Base-by-base conservation (phyloP, 257 asterid genomes). In the Solanum rostratum region DNA sequence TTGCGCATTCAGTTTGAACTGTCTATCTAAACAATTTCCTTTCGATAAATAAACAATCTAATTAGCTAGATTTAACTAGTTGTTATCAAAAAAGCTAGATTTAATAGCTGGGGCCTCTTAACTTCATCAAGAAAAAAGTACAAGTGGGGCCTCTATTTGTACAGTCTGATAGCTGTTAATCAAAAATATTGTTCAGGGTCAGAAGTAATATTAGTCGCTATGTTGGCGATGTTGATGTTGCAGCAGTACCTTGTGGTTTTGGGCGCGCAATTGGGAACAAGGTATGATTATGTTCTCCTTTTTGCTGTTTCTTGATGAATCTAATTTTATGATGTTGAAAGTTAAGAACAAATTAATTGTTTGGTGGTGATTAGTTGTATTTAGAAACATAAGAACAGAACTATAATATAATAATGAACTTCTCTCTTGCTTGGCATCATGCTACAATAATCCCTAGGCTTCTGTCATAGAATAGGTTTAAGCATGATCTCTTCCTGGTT, bases 251-350 rank as follows among this genome's bases (percentile, higher is more conserved):
- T 71, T 96, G 99, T 92, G 99, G 99, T 84, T 89, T 89, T 79
- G 99, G 99, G 53, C 97, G 98, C 85, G 98, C 99, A 14, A 92
- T 96, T 85, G 99, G 99, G 65, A 96, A 96, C 88, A 96, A 96
- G 95, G 99, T 95, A 89, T 50, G 81, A 45, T 45, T 9, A 39
- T 59, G 59, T 86, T 79, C 84, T 81, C 84, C 65, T n/a, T 50
- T 53, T 65, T 37, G 4, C 29, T 65, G 57, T 68, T 69, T 69
- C 39, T 63, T 80, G 69, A 60, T 80, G 22, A 45, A 59, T 84
- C 33, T 69, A 27, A 50, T 29, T 24, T 18, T 50, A 27, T 27
- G 27, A 50, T 50, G 82, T 18, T 78, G 63, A 78, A 78, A 50
- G 82, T 27, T 50, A 8, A 78, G 46, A 29, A 7, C 1, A 50